Evolutionary conservation across 148 eudicot species (phyloP), one percentile per base, ranked within the genome.

Genomic region (Camellia sinensis): DNA sequence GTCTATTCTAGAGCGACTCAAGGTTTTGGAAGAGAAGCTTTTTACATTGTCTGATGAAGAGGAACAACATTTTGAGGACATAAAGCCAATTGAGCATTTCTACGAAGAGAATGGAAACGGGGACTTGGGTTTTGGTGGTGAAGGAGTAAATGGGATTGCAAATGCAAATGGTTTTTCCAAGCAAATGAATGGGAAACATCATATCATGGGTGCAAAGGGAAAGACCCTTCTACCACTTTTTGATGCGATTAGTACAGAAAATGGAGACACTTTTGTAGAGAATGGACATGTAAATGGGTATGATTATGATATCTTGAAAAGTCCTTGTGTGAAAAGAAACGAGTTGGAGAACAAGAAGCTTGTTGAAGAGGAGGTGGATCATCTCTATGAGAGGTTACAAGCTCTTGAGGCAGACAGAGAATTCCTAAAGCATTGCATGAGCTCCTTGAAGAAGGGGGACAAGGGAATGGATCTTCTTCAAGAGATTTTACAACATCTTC

Each of bases 401-500:
- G 93, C 94, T 45, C 90, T 94, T 0, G 98, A 94, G 84, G 97
- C 93, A 1, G 97, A 96, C 62, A 80, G 91, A 67, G 97, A 93
- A 86, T 91, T 94, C 77, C 86, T 91, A 57, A 95, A 93, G 86
- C 92, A 95, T 76, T 93, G 99, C 83, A 86, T 95, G 46, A 87
- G 95, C 19, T 95, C 97, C n/a, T 83, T 95, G 81, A 95, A 87
- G 80, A 95, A 95, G 92, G 99, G 99, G 3, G 99, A 93, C 77
- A 92, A 92, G 82, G 99, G 99, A 12, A 80, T 89, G 78, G 87
- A 89, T 61, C 97, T 95, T 82, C 97, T 95, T 59, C 93, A 95
- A 80, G 99, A 95, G 85, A 95, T 95, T 56, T 69, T 95, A 50
- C 92, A 89, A 48, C 99, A 95, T 86, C 84, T 95, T 17, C 94